Evolutionary conservation across 352 stramenopile species (phyloP).

Genomic region (Phytopythium montanum): DNA sequence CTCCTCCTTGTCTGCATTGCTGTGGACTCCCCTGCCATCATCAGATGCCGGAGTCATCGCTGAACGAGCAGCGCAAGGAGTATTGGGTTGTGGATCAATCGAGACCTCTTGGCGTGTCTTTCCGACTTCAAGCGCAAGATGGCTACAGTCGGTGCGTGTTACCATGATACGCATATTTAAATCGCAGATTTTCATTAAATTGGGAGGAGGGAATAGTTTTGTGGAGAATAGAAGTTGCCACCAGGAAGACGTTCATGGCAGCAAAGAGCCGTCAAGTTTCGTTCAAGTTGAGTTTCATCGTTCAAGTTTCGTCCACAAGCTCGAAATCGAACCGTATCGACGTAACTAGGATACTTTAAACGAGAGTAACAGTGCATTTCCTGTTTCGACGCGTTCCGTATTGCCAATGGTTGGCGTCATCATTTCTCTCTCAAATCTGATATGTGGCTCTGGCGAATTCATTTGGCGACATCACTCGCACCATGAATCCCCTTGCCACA

Average conservation of each 20-base stretch:
- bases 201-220: not conserved
- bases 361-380: not conserved
- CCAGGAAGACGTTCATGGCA: not conserved
- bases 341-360: not conserved
- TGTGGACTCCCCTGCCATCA: no score
- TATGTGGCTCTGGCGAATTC: not conserved
- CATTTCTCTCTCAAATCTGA: constrained; percentile 3
- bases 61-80: no score
- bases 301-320: not conserved
- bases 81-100: no score
- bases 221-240: not conserved
- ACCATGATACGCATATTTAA: not conserved
- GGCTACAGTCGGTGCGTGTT: not conserved
- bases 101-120: not conserved
- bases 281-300: not conserved
- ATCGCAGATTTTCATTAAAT: not conserved
- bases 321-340: not conserved
- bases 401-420: not conserved
- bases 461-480: no score
- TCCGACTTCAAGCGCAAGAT: constrained; percentile 1
- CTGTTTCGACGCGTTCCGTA: no score
- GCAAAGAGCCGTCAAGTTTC: not conserved
- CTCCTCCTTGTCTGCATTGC: no score
- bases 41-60: no score
- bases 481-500: not conserved